These are phyloP conservation scores for Podila verticillata DNA, from an alignment of 192 early-diverging fungal genomes.

Conservation along the genomic window DNA sequence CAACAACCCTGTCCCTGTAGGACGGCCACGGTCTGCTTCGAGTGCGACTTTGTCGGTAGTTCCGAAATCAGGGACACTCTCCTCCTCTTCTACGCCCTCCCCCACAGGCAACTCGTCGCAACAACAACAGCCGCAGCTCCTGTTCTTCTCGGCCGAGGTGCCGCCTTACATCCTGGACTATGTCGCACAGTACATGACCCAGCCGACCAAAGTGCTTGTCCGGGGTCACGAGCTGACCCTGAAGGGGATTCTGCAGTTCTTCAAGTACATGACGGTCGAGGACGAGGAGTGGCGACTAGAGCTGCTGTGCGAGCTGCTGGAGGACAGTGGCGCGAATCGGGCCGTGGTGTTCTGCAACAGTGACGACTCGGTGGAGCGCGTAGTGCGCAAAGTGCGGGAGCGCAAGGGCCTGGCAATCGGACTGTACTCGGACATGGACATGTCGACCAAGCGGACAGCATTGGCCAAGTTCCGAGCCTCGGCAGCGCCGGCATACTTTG, in stretches of 20 bases:
- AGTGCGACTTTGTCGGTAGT: neutral
- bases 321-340: constrained; percentile 40
- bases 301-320: constrained; percentile 26
- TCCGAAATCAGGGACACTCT: neutral
- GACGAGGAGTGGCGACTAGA: constrained; percentile 43
- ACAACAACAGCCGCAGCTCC: constrained; percentile 21
- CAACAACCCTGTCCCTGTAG: neutral
- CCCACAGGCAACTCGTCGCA: neutral
- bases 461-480: constrained; percentile 19
- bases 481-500: constrained; percentile 14
- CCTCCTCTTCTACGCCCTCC: neutral
- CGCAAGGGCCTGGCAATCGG: constrained; percentile 33
- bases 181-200: constrained; percentile 39
- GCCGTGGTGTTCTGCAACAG: constrained; percentile 40
- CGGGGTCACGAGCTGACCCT: constrained; percentile 43
- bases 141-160: constrained; percentile 44
- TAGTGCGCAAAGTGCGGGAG: constrained; percentile 39
- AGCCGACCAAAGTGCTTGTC: constrained; percentile 46
- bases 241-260: constrained; percentile 46
- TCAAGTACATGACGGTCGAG: constrained; percentile 47
- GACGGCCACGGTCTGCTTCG: constrained; percentile 19
- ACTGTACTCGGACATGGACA: constrained; percentile 45
- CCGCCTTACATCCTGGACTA: constrained; percentile 37
- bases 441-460: constrained; percentile 16
- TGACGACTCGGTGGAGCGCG: constrained; percentile 30